Evolutionary conservation across 106 monocot species (phyloP).

Genomic region (Dioscorea alata): DNA sequence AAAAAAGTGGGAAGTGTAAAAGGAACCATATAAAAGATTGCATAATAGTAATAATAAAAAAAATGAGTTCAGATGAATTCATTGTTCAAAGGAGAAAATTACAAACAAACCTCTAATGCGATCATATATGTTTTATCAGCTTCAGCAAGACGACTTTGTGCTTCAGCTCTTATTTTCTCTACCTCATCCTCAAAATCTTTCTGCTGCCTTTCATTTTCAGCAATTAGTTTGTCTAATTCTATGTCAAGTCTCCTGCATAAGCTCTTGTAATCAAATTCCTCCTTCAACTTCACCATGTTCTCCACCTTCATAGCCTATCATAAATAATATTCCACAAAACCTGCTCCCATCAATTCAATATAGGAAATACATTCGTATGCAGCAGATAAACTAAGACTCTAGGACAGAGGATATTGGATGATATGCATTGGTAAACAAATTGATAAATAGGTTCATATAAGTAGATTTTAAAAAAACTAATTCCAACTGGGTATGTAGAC

Average conservation of each 20-base stretch:
- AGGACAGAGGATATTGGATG: too few species aligned
- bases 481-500: too few species aligned
- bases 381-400: too few species aligned
- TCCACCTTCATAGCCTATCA: constrained; percentile 98
- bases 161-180: constrained; percentile 73
- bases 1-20: too few species aligned
- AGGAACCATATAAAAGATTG: neutral
- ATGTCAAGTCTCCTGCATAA: constrained; percentile 90
- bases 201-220: constrained; percentile 91
- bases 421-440: too few species aligned
- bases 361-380: neutral
- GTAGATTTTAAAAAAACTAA: too few species aligned
- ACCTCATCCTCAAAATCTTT: constrained; percentile 87
- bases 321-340: constrained; percentile 2
- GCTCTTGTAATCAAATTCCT: constrained; percentile 99
- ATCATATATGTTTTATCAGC: constrained; percentile 58
- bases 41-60: neutral
- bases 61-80: neutral
- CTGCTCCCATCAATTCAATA: neutral
- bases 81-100: too few species aligned
- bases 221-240: constrained; percentile 81
- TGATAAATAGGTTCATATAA: too few species aligned
- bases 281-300: constrained; percentile 98
- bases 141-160: constrained; percentile 53
- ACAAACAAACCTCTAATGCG: constrained; percentile 53